phyloP scores from a whole-genome alignment of 208 protist species.

The Leishmania aethiopica region DNA sequence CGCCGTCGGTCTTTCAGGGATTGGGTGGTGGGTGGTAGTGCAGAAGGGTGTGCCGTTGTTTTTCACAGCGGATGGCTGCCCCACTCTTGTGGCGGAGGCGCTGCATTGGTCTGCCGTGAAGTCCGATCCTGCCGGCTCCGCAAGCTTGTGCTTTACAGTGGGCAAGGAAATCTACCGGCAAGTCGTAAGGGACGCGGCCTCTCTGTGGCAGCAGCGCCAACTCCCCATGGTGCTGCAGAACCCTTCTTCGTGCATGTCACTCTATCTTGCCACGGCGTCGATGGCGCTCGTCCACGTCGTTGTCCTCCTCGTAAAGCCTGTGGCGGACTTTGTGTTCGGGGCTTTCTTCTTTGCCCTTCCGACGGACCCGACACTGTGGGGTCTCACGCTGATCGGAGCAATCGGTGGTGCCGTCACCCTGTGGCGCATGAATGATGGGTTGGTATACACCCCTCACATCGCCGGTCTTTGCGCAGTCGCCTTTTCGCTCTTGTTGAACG shows the following conservation, averaged over 20 bases:
- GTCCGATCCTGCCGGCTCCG: slow-evolving; percentile 23
- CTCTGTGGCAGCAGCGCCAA: slow-evolving; percentile 20
- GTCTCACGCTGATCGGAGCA: slow-evolving; percentile 40
- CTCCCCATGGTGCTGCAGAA: slow-evolving; percentile 21
- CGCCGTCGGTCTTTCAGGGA: slow-evolving; percentile 47
- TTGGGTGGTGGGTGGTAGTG: slow-evolving; percentile 43
- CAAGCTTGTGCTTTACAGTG: slow-evolving; percentile 32
- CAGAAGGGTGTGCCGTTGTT: slow-evolving; percentile 36
- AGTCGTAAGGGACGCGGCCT: slow-evolving; percentile 14
- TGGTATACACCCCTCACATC: slow-evolving; percentile 21
- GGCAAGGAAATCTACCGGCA: slow-evolving; percentile 34
- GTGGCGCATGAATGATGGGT: slow-evolving; percentile 29
- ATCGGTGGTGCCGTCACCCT: slow-evolving; percentile 31
- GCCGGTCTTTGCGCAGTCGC: slow-evolving; percentile 25
- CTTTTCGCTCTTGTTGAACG: slow-evolving; percentile 58
- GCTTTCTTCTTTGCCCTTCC: slow-evolving; percentile 49
- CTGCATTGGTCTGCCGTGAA: slow-evolving; percentile 28
- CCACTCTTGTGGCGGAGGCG: slow-evolving; percentile 26
- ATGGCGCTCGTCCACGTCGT: slow-evolving; percentile 58
- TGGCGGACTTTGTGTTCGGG: slow-evolving; percentile 35
- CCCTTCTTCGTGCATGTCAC: slow-evolving; percentile 17
- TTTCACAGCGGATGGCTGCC: slow-evolving; percentile 17
- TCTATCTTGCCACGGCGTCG: slow-evolving; percentile 42
- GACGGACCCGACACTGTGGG: slow-evolving; percentile 76
- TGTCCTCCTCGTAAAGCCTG: slow-evolving; percentile 38